Evolutionary conservation across 139 green algal genomes (phyloP), one percentile per base, ranked within the genome.

Genomic region (Closterium sp.): DNA sequence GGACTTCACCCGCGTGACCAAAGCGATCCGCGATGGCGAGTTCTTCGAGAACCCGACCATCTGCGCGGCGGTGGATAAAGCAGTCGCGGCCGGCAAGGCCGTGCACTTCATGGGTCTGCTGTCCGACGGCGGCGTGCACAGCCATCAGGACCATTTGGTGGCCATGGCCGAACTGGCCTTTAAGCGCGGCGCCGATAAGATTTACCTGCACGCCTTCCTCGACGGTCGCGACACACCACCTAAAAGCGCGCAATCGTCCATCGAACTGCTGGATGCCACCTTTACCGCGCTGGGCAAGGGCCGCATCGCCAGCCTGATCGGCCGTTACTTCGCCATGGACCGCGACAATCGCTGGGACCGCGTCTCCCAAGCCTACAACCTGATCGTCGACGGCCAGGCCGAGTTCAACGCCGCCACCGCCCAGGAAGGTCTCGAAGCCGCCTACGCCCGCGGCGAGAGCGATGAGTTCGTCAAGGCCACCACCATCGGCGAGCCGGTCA

Each of bases 401-500:
- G 12, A 28, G 31, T 87, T 34, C n/a, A n/a, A n/a, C n/a, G 30
- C 84, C 28, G 28, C 84, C 30, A 87, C 16, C 84, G 30, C 84
- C 84, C 12, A 23, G 19, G 84, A 12, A 87, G 84, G 16, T 21
- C 10, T 87, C 12, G 84, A 87, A 21, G 12, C 12, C 16, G 21
- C 19, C 8, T 91, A 91, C n/a, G 55, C 32, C 9, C 55, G 10
- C 9, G 33, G 90, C 19, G 69, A 90, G 76, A 88, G 16, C 55
- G 88, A 91, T 33, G 88, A 91, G 55, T 91, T 91, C 76, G 31
- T 91, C 32, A 86, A 91, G 28, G 55, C 88, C 88, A 90, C 64
- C 64, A 19, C 90, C 12, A 43, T 91, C 21, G 30, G 12, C 12
- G n/a, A 90, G 55, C 30, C 64, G 69, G 88, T 21, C 12, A 8